Evolutionary conservation across 768 basidiomycete genomes (phyloP).

Genomic region (Rhodotorula diobovata): DNA sequence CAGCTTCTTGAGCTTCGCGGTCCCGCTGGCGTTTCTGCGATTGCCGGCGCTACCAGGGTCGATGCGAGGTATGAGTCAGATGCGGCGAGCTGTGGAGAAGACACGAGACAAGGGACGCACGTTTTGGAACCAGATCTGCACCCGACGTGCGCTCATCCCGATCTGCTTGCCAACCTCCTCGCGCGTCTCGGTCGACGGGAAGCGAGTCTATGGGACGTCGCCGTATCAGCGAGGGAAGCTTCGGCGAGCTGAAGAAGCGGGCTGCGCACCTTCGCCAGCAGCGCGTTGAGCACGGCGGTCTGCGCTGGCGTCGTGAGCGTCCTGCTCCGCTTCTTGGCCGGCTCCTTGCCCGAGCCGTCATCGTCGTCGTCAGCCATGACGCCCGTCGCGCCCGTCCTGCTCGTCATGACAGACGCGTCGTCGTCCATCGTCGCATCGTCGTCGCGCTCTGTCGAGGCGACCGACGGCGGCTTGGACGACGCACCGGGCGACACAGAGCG

Average conservation of each 20-base stretch:
- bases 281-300: slow-evolving; percentile 76
- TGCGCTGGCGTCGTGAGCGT: slow-evolving; percentile 83
- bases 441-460: not conserved
- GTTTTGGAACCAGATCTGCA: slow-evolving; percentile 55
- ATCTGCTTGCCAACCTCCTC: slow-evolving; percentile 82
- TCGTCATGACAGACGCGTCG: slow-evolving; percentile 11
- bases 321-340: slow-evolving; percentile 56
- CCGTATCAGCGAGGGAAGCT: too few relatives aligned
- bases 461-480: not conserved
- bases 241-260: too few relatives aligned
- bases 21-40: slow-evolving; percentile 39
- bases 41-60: slow-evolving; percentile 26
- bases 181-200: slow-evolving; percentile 79
- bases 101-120: not conserved
- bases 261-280: slow-evolving; percentile 71
- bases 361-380: not conserved
- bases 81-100: fast-evolving
- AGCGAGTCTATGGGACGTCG: slow-evolving; percentile 62
- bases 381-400: slow-evolving; percentile 9
- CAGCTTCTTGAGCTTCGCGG: slow-evolving; percentile 25
- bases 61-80: too few relatives aligned
- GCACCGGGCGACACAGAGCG: not conserved
- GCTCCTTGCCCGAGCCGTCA: slow-evolving; percentile 1
- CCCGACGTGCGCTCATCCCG: slow-evolving; percentile 82
- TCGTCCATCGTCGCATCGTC: slow-evolving; percentile 22